Evolutionary conservation across 331 rosid species (phyloP), one percentile per base, ranked within the genome.

Genomic region (Pyrus hybrid): DNA sequence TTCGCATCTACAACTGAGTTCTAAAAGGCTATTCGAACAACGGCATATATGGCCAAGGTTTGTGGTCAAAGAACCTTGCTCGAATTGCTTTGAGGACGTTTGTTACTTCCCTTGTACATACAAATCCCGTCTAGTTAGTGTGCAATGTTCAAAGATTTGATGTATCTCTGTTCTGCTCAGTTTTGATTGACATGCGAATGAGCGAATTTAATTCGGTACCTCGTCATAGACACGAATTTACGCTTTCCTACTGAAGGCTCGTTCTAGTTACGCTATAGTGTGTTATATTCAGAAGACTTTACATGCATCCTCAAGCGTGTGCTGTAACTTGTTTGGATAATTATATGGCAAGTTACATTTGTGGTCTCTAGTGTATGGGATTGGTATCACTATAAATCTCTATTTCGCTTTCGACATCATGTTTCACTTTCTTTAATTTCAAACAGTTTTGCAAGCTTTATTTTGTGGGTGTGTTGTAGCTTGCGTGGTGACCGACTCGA

Each of bases 171-270:
- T 81, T 26, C 16, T 41, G 81, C 72, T 68, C 86, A 79, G 77
- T 84, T 82, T 84, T 86, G 85, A 54, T 64, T 72, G 63, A 28
- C 29, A 60, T 80, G 76, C 45, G 72, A 75, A 60, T 70, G 70
- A 68, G 22, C 37, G 43, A 21, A 54, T 70, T 62, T 23, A 7
- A 14, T 22, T 54, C 10, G 18, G 56, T 12, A 30, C 47, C 60
- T 26, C 35, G 13, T 35, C 22, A 16, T 7, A 57, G 74, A 54
- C 66, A 33, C 26, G 56, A 11, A 21, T 22, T 6, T 57, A 11
- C 35, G 13, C 1, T 60, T 8, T 22, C 10, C 13, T 41, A 43
- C 25, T 41, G 61, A 12, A 73, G 47, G 29, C 28, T 43, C 45
- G 26, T 8, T 37, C 29, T 16, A 41, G 1, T 11, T 41, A 11